Evolutionary conservation across 202 grass and related monocot species (phyloP).

Genomic region (Tripidium arundinaceum): DNA sequence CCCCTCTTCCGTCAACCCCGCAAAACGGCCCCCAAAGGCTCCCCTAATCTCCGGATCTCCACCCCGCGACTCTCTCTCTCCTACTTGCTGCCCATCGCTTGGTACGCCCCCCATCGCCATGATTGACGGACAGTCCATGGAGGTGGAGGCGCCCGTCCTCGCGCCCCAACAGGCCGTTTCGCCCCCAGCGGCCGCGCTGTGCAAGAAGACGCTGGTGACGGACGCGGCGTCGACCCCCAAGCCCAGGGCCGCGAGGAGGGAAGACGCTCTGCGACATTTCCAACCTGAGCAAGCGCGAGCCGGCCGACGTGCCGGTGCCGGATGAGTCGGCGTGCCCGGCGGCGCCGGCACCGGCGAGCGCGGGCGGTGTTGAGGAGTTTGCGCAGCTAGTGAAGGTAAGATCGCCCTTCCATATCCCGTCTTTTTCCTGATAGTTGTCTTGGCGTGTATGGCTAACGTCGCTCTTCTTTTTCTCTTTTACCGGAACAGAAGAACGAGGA

Average conservation of each 20-base stretch:
- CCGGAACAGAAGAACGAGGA: slow-evolving; percentile 42
- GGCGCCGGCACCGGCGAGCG: not conserved
- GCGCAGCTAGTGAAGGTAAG: slow-evolving; percentile 36
- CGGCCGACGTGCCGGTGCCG: not conserved
- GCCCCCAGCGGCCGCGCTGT: not conserved
- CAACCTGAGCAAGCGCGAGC: slow-evolving; percentile 19
- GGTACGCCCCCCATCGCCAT: not conserved
- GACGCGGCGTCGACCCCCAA: not conserved
- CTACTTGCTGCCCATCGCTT: not conserved
- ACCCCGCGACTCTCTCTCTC: not conserved
- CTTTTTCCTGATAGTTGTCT: not conserved
- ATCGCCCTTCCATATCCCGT: not conserved
- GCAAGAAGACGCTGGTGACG: not conserved
- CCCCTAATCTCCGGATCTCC: not conserved
- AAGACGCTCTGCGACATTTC: slow-evolving; percentile 73
- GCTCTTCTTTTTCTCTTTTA: not conserved
- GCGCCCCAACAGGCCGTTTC: slow-evolving; percentile 26
- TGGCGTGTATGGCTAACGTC: not conserved
- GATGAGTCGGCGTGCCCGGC: not conserved
- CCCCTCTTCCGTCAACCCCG: not conserved
- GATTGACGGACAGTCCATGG: slow-evolving; percentile 9
- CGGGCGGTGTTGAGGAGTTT: not conserved
- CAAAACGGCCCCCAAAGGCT: not conserved
- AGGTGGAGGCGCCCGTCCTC: slow-evolving; percentile 3
- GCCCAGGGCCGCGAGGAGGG: slow-evolving; percentile 31